phyloP scores from a whole-genome alignment of 2,329 filamentous ascomycete genomes.

The Diaporthe sp. region DNA sequence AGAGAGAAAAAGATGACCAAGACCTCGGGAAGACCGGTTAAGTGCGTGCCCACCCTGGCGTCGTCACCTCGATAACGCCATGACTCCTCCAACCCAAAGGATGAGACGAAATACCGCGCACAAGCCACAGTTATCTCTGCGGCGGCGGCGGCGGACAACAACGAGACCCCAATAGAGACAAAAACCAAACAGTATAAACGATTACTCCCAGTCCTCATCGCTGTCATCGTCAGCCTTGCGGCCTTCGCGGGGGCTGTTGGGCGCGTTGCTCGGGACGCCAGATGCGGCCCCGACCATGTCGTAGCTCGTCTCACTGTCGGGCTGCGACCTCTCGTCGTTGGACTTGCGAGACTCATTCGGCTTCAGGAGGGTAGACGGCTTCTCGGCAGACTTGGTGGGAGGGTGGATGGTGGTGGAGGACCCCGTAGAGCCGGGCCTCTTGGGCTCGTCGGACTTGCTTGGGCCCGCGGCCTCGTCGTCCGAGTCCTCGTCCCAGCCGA shows the following conservation, averaged over 20 bases:
- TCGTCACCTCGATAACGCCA: slow-evolving; percentile 30
- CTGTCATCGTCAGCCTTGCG: slow-evolving; percentile 70
- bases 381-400: slow-evolving; percentile 46
- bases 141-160: background rate
- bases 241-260: slow-evolving; percentile 73
- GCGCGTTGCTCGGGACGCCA: slow-evolving; percentile 82
- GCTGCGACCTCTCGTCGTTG: slow-evolving; percentile 89
- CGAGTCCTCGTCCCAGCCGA: slow-evolving; percentile 75
- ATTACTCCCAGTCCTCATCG: slow-evolving; percentile 83
- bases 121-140: background rate
- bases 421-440: slow-evolving; percentile 63
- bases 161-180: background rate
- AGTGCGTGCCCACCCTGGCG: slow-evolving; percentile 15
- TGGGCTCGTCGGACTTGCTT: slow-evolving; percentile 44
- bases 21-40: background rate
- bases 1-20: slow-evolving; percentile 12
- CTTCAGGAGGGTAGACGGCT: slow-evolving; percentile 65
- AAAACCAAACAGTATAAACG: background rate
- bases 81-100: slow-evolving; percentile 12
- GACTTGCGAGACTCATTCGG: slow-evolving; percentile 78
- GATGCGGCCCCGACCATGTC: slow-evolving; percentile 88
- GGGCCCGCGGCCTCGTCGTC: slow-evolving; percentile 54
- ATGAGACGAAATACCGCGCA: background rate
- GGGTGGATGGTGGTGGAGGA: slow-evolving; percentile 75
- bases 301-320: slow-evolving; percentile 96